These are phyloP conservation scores for Penstemon barbatus DNA, from an alignment of 257 asterid genomes.

Conservation along the genomic window DNA sequence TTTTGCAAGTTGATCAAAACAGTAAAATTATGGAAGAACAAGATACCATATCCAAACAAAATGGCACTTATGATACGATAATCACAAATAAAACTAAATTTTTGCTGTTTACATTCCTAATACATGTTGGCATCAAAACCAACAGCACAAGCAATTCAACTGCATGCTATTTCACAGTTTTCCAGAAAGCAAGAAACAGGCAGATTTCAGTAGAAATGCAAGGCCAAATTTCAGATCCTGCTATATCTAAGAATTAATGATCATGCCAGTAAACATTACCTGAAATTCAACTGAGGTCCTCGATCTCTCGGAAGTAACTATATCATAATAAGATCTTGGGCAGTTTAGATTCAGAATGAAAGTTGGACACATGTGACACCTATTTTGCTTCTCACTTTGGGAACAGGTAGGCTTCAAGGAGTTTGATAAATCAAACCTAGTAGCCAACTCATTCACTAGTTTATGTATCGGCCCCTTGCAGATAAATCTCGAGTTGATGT, in stretches of 20 bases:
- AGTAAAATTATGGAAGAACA: background rate
- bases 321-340: slow-evolving; percentile 75
- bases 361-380: slow-evolving; percentile 53
- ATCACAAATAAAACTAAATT: background rate
- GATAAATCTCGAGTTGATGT: slow-evolving; percentile 90
- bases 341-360: slow-evolving; percentile 77
- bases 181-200: slow-evolving; percentile 19
- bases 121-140: slow-evolving; percentile 18
- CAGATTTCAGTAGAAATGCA: slow-evolving; percentile 5
- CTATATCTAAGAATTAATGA: slow-evolving; percentile 8
- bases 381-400: slow-evolving; percentile 48
- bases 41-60: slow-evolving; percentile 5
- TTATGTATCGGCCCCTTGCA: slow-evolving; percentile 87
- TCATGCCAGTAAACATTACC: slow-evolving; percentile 43
- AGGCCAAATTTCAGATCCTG: slow-evolving; percentile 16
- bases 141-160: slow-evolving; percentile 4
- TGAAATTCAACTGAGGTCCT: slow-evolving; percentile 76
- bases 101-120: background rate
- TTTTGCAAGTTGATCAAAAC: slow-evolving; percentile 5
- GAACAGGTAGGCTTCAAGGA: slow-evolving; percentile 38
- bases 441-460: slow-evolving; percentile 76
- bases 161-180: slow-evolving; percentile 2
- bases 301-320: slow-evolving; percentile 59
- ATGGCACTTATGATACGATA: slow-evolving; percentile 7
- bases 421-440: slow-evolving; percentile 44